These are phyloP conservation scores for Floccularia luteovirens DNA, from an alignment of 768 basidiomycete genomes.

Conservation along the genomic window DNA sequence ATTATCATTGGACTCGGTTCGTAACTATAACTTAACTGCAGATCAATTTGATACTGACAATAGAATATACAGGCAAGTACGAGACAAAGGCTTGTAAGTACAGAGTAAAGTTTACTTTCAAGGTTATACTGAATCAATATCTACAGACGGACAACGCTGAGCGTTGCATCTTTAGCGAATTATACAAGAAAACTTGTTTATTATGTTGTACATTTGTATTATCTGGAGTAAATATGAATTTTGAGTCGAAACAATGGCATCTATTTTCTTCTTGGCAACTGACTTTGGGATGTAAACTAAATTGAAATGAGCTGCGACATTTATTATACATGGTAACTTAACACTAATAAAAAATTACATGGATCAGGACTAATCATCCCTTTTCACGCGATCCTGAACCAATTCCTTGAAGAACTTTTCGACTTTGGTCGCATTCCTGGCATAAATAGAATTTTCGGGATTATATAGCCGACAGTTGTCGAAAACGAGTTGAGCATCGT, in stretches of 20 bases:
- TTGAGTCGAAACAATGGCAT: no score
- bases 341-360: not conserved
- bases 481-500: conserved; percentile 79
- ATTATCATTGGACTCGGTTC: conserved; percentile 70
- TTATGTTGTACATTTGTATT: not conserved
- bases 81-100: conserved; percentile 38
- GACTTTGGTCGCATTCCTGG: conserved; percentile 78
- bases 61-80: conserved; percentile 26
- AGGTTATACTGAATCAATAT: not conserved
- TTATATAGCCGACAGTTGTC: conserved; percentile 91
- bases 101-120: not conserved
- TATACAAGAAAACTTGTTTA: no score
- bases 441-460: conserved; percentile 69
- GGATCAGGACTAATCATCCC: conserved; percentile 11
- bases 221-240: no score
- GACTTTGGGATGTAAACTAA: not conserved
- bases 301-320: no score
- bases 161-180: not conserved
- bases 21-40: conserved; percentile 13
- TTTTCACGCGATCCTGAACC: conserved; percentile 21
- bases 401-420: conserved; percentile 70
- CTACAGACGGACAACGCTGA: conserved; percentile 46
- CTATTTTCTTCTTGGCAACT: not conserved
- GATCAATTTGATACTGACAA: not conserved
- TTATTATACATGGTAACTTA: not conserved